phyloP scores from a whole-genome alignment of 331 rosid genomes.

The Quercus lobata region DNA sequence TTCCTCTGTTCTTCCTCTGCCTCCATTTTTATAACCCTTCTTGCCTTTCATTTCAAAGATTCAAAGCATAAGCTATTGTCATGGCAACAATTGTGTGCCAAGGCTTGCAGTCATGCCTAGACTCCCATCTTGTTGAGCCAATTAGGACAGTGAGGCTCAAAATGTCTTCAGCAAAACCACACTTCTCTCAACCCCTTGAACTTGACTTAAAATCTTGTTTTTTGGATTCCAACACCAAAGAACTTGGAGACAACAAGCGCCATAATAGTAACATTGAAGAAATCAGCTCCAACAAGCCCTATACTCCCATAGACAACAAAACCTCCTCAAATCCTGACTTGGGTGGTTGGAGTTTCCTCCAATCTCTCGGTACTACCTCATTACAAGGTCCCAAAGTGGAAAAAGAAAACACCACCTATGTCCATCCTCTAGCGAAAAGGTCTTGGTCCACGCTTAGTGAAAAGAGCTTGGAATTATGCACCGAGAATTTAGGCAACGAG shows the following conservation, averaged over 20 bases:
- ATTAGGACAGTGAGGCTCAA: slow-evolving; percentile 46
- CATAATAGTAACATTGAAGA: neutral
- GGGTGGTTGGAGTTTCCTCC: slow-evolving; percentile 57
- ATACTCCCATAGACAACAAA: neutral
- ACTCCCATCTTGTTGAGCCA: slow-evolving; percentile 57
- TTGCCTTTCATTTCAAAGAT: neutral
- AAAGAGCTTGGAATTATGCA: slow-evolving; percentile 69
- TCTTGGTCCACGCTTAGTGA: slow-evolving; percentile 41
- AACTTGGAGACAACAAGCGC: slow-evolving; percentile 6
- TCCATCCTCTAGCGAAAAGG: slow-evolving; percentile 53
- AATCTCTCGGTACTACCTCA: slow-evolving; percentile 34
- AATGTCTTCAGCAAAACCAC: slow-evolving; percentile 34
- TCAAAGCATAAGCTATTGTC: neutral
- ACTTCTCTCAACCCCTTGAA: slow-evolving; percentile 33
- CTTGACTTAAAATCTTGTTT: slow-evolving; percentile 34
- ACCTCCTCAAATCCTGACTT: slow-evolving; percentile 10
- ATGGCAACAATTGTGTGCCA: slow-evolving; percentile 81
- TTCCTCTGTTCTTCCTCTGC: slow-evolving; percentile 21
- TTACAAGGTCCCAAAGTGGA: slow-evolving; percentile 9
- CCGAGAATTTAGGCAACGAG: slow-evolving; percentile 82
- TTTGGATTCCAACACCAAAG: slow-evolving; percentile 31
- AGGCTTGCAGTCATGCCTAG: slow-evolving; percentile 55
- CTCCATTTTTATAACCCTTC: neutral
- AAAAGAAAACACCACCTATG: slow-evolving; percentile 29
- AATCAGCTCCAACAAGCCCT: slow-evolving; percentile 3